phyloP scores from a whole-genome alignment of 2,329 filamentous ascomycete species.

The Stemphylium beticola region DNA sequence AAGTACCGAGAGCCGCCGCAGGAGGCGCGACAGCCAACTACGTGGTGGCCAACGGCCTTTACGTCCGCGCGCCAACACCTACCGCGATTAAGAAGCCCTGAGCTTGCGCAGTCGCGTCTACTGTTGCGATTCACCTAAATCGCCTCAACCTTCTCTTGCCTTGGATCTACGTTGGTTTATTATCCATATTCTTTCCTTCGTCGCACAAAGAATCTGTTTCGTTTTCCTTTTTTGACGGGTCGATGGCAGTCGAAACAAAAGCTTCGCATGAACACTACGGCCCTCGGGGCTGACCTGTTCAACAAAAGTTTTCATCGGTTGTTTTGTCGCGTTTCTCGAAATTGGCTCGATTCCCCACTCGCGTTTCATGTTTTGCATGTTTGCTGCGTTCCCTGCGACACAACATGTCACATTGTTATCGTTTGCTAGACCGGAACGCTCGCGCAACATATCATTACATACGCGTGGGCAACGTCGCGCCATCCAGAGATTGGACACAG shows the following conservation, averaged over 20 bases:
- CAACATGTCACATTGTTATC: constrained; percentile 46
- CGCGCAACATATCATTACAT: constrained; percentile 43
- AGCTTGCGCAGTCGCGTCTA: background rate
- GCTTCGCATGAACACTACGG: constrained; percentile 19
- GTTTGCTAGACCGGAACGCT: constrained; percentile 48
- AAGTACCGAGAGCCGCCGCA: constrained; percentile 34
- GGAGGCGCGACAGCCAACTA: constrained; percentile 29
- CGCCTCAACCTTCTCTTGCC: constrained; percentile 1
- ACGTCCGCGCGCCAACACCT: constrained; percentile 26
- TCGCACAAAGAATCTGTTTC: constrained; percentile 7
- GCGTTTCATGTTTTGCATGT: constrained; percentile 28
- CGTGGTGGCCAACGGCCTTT: constrained; percentile 27
- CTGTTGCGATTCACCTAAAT: background rate
- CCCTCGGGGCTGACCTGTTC: constrained; percentile 9
- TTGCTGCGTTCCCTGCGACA: constrained; percentile 37
- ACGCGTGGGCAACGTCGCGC: constrained; percentile 23
- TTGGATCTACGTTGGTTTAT: constrained; percentile 16
- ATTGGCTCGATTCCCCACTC: constrained; percentile 33
- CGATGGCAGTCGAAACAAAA: constrained; percentile 20
- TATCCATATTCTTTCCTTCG: background rate
- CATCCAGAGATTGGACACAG: constrained; percentile 25
- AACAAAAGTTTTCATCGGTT: constrained; percentile 25
- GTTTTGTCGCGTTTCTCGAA: constrained; percentile 18
- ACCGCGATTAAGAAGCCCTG: constrained; percentile 19
- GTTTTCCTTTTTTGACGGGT: constrained; percentile 7